These are phyloP conservation scores for Narthecium ossifragum DNA, from an alignment of 106 monocot species.

Conservation along the genomic window DNA sequence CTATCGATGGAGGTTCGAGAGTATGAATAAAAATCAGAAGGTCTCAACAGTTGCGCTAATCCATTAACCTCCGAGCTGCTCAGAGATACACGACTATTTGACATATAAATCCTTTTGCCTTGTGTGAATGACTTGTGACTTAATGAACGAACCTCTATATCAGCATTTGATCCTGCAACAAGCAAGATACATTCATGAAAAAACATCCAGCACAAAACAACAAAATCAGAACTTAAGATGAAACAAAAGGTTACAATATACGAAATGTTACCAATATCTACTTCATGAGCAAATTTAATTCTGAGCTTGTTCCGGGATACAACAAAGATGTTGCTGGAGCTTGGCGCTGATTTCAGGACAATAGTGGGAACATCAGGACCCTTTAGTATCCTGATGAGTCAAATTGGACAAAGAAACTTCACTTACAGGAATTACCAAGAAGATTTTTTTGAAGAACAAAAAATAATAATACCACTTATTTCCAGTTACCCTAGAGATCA, in stretches of 20 bases:
- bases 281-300: conserved; percentile 29
- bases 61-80: conserved; percentile 10
- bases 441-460: not conserved
- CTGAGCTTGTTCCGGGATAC: conserved; percentile 46
- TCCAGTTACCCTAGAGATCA: not conserved
- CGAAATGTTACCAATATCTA: conserved; percentile 16
- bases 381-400: conserved; percentile 39
- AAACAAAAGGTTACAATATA: not conserved
- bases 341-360: conserved; percentile 43
- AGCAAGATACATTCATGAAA: not conserved
- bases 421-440: not conserved
- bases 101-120: conserved; percentile 13
- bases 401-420: not conserved
- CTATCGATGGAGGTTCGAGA: conserved; percentile 1
- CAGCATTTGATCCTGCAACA: conserved; percentile 20
- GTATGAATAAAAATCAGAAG: conserved; percentile 8
- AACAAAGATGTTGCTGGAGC: conserved; percentile 59
- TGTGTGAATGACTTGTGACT: conserved; percentile 31
- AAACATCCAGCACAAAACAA: not conserved
- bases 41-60: not conserved
- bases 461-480: not conserved
- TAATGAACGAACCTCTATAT: conserved; percentile 18
- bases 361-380: conserved; percentile 38
- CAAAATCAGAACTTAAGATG: not conserved
- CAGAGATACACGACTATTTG: conserved; percentile 11